A percentile compares a stretch with the other conserved stretches of the same genome.
These are phyloP conservation scores for Mortierella sp. DNA, from an alignment of 371 early-diverging fungal genomes.

Conservation along the genomic window DNA sequence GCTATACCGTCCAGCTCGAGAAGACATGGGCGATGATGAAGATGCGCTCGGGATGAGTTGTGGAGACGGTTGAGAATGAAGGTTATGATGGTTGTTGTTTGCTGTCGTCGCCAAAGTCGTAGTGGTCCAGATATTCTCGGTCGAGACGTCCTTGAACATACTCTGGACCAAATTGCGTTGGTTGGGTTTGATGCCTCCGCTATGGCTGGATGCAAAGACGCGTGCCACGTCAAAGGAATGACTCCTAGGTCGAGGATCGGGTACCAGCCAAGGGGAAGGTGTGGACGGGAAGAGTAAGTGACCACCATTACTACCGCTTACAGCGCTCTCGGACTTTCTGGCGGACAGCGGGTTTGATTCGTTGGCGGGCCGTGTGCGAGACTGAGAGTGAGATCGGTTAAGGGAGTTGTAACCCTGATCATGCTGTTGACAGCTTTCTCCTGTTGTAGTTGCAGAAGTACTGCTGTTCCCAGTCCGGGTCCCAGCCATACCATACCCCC, in stretches of 20 bases:
- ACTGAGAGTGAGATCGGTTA: neutral
- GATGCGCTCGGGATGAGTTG: constrained; percentile 4
- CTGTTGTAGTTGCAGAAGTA: neutral
- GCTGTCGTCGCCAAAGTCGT: neutral
- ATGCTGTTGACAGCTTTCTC: neutral
- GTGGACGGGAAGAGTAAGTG: constrained; percentile 17
- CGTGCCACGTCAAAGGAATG: constrained; percentile 46
- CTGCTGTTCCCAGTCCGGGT: neutral
- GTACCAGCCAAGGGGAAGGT: constrained; percentile 25
- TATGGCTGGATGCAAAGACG: constrained; percentile 29
- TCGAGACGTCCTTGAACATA: constrained; percentile 54
- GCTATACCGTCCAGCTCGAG: constrained; percentile 6
- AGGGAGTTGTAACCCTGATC: neutral
- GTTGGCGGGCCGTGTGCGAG: neutral
- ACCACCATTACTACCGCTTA: neutral
- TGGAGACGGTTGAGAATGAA: neutral
- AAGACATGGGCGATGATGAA: constrained; percentile 12
- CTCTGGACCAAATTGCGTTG: constrained; percentile 39
- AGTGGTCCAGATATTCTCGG: constrained; percentile 46
- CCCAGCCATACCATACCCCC: neutral
- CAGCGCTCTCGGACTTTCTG: neutral
- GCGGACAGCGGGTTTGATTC: neutral
- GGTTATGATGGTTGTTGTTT: neutral
- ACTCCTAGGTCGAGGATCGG: constrained; percentile 22
- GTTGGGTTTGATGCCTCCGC: constrained; percentile 35